These are phyloP conservation scores for Cicer pinnatifidum DNA, from an alignment of 306 rosid species.

Conservation along the genomic window DNA sequence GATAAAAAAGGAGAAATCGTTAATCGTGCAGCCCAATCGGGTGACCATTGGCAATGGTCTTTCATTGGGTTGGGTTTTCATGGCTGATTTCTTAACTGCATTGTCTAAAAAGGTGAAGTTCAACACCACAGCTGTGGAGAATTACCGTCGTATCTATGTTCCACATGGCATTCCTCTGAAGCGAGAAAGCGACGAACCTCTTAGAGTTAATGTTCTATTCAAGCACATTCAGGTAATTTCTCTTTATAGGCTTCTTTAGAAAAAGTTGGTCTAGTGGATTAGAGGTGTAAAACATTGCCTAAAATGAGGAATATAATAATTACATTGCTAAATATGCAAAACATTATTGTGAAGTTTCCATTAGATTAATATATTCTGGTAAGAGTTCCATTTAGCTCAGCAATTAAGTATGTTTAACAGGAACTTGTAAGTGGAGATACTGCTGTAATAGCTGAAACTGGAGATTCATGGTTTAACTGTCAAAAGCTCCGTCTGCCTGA, in stretches of 20 bases:
- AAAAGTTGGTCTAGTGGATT: neutral
- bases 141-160: conserved; percentile 70
- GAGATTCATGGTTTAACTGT: conserved; percentile 95
- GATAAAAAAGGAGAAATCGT: conserved; percentile 71
- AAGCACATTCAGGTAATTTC: conserved; percentile 64
- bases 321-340: neutral
- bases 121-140: conserved; percentile 69
- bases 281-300: neutral
- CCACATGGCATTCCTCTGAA: conserved; percentile 68
- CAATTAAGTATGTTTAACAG: conserved; percentile 50
- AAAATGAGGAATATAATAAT: neutral
- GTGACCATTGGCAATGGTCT: conserved; percentile 83
- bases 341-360: neutral
- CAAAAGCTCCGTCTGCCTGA: conserved; percentile 83
- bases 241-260: neutral
- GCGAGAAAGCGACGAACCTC: conserved; percentile 61
- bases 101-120: conserved; percentile 70
- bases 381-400: neutral
- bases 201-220: conserved; percentile 80
- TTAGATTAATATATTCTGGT: neutral
- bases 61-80: conserved; percentile 89
- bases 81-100: conserved; percentile 74
- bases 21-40: conserved; percentile 71
- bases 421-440: conserved; percentile 61
- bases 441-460: conserved; percentile 85